Evolutionary conservation across 1,284 basidiomycete species (phyloP).

Genomic region (Inonotus hispidus): DNA sequence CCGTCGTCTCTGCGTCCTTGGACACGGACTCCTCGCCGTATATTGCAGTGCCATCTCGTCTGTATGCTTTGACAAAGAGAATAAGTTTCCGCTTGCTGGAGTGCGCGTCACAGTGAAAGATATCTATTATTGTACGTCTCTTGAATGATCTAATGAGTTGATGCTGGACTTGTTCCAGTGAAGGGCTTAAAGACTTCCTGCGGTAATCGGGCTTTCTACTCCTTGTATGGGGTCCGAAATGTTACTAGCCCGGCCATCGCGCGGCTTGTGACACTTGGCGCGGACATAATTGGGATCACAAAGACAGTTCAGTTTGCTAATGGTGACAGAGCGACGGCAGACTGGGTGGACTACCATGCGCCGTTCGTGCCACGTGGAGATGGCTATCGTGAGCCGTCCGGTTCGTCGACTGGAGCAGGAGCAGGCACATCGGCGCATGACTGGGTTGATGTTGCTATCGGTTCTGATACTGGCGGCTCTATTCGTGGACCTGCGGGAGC

Average conservation of each 20-base stretch:
- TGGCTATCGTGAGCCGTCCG: conserved; percentile 40
- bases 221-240: conserved; percentile 13
- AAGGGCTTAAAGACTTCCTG: conserved; percentile 8
- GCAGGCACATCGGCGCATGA: conserved; percentile 34
- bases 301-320: conserved; percentile 54
- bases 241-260: conserved; percentile 40
- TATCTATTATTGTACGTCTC: conserved; percentile 9
- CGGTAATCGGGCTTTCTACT: conserved; percentile 16
- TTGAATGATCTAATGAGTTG: not conserved
- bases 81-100: conserved; percentile 7
- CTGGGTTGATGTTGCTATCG: conserved; percentile 37
- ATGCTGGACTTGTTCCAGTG: not conserved
- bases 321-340: conserved; percentile 44
- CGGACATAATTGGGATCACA: conserved; percentile 46
- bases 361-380: conserved; percentile 52
- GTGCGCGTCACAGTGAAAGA: conserved; percentile 17
- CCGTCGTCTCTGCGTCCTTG: conserved; percentile 14
- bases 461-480: conserved; percentile 38
- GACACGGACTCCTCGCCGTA: conserved; percentile 19
- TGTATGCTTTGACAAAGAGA: conserved; percentile 24
- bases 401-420: conserved; percentile 37
- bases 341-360: conserved; percentile 47
- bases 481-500: conserved; percentile 38
- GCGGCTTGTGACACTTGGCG: conserved; percentile 42
- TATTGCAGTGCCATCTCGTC: conserved; percentile 17